These are phyloP conservation scores for Closterium sp. DNA, from an alignment of 139 green algal genomes.

Conservation along the genomic window DNA sequence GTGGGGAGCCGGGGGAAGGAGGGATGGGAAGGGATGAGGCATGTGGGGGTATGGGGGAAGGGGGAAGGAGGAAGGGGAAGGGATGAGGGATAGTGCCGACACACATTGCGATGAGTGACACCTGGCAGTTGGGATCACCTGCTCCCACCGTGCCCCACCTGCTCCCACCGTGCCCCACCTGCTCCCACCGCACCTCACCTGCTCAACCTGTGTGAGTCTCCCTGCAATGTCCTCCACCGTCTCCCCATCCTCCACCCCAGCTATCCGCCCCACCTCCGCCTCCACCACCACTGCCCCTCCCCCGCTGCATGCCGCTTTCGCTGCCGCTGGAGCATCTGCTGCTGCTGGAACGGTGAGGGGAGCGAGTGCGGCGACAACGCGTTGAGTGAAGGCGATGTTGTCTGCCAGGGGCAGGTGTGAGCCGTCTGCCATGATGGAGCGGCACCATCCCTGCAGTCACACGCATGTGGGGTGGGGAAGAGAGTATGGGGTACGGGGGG, in stretches of 20 bases:
- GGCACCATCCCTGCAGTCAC: conserved; percentile 5
- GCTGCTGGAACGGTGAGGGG: not conserved
- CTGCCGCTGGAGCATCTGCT: not conserved
- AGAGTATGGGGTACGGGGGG: no score
- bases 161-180: not conserved
- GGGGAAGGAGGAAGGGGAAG: no score
- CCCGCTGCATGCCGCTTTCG: not conserved
- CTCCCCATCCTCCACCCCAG: conserved; percentile 54
- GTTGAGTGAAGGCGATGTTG: conserved; percentile 45
- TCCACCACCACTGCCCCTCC: conserved; percentile 42
- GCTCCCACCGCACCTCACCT: conserved; percentile 11
- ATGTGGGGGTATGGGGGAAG: no score
- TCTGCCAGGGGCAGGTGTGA: conserved; percentile 47
- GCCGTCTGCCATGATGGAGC: conserved; percentile 53
- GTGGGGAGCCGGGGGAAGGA: no score
- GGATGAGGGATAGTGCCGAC: conserved; percentile 28
- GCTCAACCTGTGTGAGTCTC: conserved; percentile 37
- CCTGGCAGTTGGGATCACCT: not conserved
- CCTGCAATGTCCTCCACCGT: conserved; percentile 52
- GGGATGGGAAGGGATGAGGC: no score
- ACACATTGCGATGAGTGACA: conserved; percentile 42
- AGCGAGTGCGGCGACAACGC: not conserved
- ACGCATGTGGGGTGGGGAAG: no score
- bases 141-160: no score
- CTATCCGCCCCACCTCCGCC: conserved; percentile 53